Base-by-base conservation (phyloP, 345 rosid genomes). In the Acer saccharum region DNA sequence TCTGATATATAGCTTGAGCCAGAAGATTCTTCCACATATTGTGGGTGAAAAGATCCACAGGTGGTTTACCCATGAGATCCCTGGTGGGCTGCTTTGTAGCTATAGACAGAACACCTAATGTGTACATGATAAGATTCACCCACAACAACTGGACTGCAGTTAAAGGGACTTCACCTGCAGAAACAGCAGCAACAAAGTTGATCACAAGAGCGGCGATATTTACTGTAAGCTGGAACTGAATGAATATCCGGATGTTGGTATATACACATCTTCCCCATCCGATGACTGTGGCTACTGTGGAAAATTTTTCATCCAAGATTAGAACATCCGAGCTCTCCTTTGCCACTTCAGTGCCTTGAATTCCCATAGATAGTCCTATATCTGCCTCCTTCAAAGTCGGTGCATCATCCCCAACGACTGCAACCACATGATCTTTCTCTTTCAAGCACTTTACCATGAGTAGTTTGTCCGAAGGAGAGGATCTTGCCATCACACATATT, bases 81-180 rank as follows among this genome's bases (percentile, higher is more conserved):
- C 69, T 25, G 12, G 84, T 81, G 14, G 86, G 88, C 39, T 61
- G 68, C 20, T 85, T 83, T 0, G 87, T 81, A 0, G 90, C 85
- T 3, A 85, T 68, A 29, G 88, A 86, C 48, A 85, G 57, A 21
- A 87, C 90, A n/a, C 88, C 90, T 4, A 85, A 74, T 4, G 88
- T 84, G 46, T 81, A 84, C 88, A 87, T 84, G 68, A 87, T 84
- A 39, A 87, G 48, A 27, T 84, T 83, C 64, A 84, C 83, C 88
- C 88, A 87, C 73, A 87, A 23, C 5, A 83, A 71, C 68, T 83
- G 88, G 54, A 84, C 85, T 0, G 86, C 83, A 0, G 83, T 76
- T n/a, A 86, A 35, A 16, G 86, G 86, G 16, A 83, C 83, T 13
- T 79, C 68, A 3, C 86, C 82, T 0, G 85, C 72, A 2, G 82